Percentiles rank a stretch among this genome's conserved stretches.
Conservation (phyloP, 1,284 basidiomycete species). For the Ceratobasidium sp. region DNA sequence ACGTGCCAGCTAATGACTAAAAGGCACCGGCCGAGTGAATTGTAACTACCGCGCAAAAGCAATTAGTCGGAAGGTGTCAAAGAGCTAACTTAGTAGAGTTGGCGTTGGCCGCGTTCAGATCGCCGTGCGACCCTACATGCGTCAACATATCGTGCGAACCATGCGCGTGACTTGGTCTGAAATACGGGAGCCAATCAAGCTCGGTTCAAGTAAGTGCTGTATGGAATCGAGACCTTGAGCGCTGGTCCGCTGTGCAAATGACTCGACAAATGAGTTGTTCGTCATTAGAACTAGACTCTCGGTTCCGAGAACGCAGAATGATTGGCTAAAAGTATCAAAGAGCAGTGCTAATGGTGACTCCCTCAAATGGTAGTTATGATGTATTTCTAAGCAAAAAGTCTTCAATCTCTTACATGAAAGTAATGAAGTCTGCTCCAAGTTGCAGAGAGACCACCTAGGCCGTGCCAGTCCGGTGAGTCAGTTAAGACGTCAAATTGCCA, state of each 20-base stretch:
- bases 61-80: slow-evolving; percentile 3
- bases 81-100: slow-evolving; percentile 12
- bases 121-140: slow-evolving; percentile 19
- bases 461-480: background rate
- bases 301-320: background rate
- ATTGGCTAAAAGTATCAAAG: background rate
- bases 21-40: background rate
- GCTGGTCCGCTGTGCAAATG: background rate
- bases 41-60: background rate
- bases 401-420: background rate
- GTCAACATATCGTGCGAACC: slow-evolving; percentile 21
- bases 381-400: slow-evolving; percentile 2
- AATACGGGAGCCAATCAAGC: background rate
- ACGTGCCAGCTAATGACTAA: background rate
- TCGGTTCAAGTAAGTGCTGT: too few species aligned
- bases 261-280: slow-evolving; percentile 5
- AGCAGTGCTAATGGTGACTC: slow-evolving; percentile 1
- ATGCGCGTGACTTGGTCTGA: slow-evolving; percentile 27
- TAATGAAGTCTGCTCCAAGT: background rate
- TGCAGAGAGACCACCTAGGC: background rate
- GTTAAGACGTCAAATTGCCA: slow-evolving; percentile 19
- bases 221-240: too few species aligned
- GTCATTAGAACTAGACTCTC: background rate
- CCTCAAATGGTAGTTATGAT: background rate
- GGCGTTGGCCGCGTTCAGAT: slow-evolving; percentile 20